phyloP scores from a whole-genome alignment of 768 basidiomycete species.

The Mycena epipterygia region DNA sequence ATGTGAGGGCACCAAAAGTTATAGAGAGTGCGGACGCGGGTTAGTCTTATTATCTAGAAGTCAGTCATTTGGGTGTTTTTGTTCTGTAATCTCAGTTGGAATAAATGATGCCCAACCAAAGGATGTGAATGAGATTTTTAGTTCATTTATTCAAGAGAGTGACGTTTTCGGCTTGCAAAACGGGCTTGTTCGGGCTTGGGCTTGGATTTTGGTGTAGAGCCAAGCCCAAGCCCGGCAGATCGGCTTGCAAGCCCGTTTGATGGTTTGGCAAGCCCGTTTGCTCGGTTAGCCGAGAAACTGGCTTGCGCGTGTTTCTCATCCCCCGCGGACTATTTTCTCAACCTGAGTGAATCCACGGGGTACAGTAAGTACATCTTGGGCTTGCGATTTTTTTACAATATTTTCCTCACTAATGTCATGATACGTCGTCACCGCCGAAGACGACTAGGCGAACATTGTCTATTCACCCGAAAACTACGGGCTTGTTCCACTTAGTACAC shows the following conservation, averaged over 20 bases:
- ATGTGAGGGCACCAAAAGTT: no score
- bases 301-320: background rate
- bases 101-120: no score
- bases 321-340: background rate
- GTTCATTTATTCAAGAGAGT: no score
- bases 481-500: no score
- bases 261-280: slow-evolving; percentile 7
- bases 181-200: background rate
- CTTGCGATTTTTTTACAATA: slow-evolving; percentile 3
- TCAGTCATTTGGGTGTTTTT: no score
- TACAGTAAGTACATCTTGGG: background rate
- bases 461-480: background rate
- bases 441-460: slow-evolving; percentile 9
- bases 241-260: slow-evolving; percentile 10
- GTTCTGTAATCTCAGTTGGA: no score
- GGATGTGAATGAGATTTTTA: no score
- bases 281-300: background rate
- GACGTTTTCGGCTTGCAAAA: slow-evolving; percentile 12
- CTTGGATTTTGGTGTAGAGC: background rate
- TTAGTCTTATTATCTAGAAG: no score
- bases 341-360: slow-evolving; percentile 6
- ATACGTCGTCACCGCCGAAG: slow-evolving; percentile 4
- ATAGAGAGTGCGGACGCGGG: no score
- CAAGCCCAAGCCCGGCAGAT: background rate
- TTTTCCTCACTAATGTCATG: slow-evolving; percentile 11